These are phyloP conservation scores for Candida methanosorbosa DNA, from an alignment of 805 yeast genomes.

Conservation along the genomic window DNA sequence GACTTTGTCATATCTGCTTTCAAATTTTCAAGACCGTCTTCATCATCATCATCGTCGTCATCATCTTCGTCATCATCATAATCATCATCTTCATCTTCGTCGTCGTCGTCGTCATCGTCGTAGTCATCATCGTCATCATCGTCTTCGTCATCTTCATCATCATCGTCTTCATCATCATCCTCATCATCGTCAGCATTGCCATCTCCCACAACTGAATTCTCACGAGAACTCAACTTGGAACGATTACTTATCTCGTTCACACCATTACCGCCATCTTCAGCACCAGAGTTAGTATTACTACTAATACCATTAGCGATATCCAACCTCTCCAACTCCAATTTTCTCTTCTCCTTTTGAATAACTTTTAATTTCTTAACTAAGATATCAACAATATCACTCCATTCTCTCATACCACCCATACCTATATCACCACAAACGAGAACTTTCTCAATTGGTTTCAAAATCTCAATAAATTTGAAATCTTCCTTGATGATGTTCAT, in stretches of 20 bases:
- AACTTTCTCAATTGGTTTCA: constrained; percentile 53
- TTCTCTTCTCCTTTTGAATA: constrained; percentile 49
- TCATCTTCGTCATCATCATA: constrained; percentile 32
- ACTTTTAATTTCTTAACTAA: constrained; percentile 63
- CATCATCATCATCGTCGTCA: constrained; percentile 29
- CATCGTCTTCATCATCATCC: constrained; percentile 35
- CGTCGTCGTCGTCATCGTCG: constrained; percentile 31
- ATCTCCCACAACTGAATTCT: constrained; percentile 22
- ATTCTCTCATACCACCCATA: constrained; percentile 64
- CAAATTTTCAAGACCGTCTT: too few relatives aligned
- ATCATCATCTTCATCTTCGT: constrained; percentile 30
- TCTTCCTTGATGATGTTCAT: constrained; percentile 45
- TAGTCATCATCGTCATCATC: constrained; percentile 40
- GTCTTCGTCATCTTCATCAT: constrained; percentile 35
- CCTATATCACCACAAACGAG: constrained; percentile 54
- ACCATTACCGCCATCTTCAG: constrained; percentile 23
- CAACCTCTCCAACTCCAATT: too few relatives aligned
- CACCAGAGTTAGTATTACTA: too few relatives aligned
- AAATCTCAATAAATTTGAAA: constrained; percentile 54
- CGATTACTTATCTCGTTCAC: constrained; percentile 18
- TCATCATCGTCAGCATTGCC: constrained; percentile 42
- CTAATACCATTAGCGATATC: too few relatives aligned
- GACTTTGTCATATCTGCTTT: too few relatives aligned
- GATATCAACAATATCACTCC: constrained; percentile 74
- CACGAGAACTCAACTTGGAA: too few relatives aligned